Conservation (phyloP, 148 eudicot species). For the Pouteria glomerata region DNA sequence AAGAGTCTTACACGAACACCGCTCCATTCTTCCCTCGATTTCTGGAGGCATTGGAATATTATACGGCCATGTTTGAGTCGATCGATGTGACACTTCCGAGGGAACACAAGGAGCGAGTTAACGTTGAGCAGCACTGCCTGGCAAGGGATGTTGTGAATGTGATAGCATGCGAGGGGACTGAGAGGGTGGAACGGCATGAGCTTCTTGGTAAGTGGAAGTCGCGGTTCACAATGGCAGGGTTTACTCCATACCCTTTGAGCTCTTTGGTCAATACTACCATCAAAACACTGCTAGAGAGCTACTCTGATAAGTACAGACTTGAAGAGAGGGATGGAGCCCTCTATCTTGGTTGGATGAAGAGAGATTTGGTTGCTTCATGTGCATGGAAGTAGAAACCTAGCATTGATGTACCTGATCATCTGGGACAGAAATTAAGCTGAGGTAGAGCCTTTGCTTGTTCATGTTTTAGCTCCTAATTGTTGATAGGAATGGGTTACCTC, state of each 20-base stretch:
- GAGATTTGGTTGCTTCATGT: slow-evolving; percentile 62
- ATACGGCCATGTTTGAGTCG: slow-evolving; percentile 63
- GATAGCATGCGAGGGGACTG: slow-evolving; percentile 55
- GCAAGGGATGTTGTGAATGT: slow-evolving; percentile 59
- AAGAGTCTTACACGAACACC: slow-evolving; percentile 60
- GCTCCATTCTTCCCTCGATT: slow-evolving; percentile 57
- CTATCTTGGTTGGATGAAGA: slow-evolving; percentile 69
- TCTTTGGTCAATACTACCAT: slow-evolving; percentile 59
- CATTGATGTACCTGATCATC: background rate
- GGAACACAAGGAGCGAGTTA: slow-evolving; percentile 49
- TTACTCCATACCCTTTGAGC: slow-evolving; percentile 55
- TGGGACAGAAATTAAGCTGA: background rate
- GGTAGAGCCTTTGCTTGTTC: background rate
- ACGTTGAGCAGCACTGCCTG: slow-evolving; percentile 63
- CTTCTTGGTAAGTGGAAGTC: slow-evolving; percentile 59
- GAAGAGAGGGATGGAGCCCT: slow-evolving; percentile 70
- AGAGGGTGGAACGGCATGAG: slow-evolving; percentile 62
- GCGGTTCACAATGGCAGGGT: slow-evolving; percentile 58
- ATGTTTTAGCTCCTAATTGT: background rate
- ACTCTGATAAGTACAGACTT: slow-evolving; percentile 46
- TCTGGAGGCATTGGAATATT: slow-evolving; percentile 50
- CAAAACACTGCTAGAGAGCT: slow-evolving; percentile 40
- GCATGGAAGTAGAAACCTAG: slow-evolving; percentile 46
- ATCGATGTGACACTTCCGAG: slow-evolving; percentile 53
- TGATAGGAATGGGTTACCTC: background rate